These are phyloP conservation scores for Hypoxylon rickii DNA, from an alignment of 495 filamentous ascomycete species.

Conservation along the genomic window DNA sequence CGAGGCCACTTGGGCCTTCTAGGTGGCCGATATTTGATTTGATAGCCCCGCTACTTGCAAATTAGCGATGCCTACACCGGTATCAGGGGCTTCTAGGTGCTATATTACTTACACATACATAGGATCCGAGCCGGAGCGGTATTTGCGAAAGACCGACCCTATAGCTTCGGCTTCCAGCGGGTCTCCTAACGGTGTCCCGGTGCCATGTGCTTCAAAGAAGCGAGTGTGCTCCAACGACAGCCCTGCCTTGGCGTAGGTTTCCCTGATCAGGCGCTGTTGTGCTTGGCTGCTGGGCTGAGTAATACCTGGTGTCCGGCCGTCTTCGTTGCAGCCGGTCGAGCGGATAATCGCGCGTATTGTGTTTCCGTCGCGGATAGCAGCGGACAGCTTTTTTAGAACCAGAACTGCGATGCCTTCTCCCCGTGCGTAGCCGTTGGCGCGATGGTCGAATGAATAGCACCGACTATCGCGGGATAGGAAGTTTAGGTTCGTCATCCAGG, in stretches of 20 bases:
- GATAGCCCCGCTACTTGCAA: constrained; percentile 45
- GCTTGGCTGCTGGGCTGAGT: constrained; percentile 50
- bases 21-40: constrained; percentile 59
- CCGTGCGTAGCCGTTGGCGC: constrained; percentile 61
- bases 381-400: constrained; percentile 54
- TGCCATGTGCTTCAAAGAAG: constrained; percentile 50
- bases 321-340: constrained; percentile 51
- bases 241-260: constrained; percentile 48
- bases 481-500: constrained; percentile 11
- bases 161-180: constrained; percentile 55
- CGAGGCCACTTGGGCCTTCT: constrained; percentile 53
- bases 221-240: constrained; percentile 45
- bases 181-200: constrained; percentile 58
- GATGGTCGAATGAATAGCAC: constrained; percentile 58
- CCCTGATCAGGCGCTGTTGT: constrained; percentile 51
- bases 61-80: background rate
- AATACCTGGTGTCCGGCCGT: constrained; percentile 51
- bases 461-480: constrained; percentile 40
- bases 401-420: constrained; percentile 60
- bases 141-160: constrained; percentile 33
- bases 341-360: constrained; percentile 62
- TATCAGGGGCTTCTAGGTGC: background rate
- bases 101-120: constrained; percentile 40
- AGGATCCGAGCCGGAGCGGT: constrained; percentile 22
- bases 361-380: constrained; percentile 50